Base-by-base conservation (phyloP, 148 eudicot species). In the Vaccinium myrtillus region DNA sequence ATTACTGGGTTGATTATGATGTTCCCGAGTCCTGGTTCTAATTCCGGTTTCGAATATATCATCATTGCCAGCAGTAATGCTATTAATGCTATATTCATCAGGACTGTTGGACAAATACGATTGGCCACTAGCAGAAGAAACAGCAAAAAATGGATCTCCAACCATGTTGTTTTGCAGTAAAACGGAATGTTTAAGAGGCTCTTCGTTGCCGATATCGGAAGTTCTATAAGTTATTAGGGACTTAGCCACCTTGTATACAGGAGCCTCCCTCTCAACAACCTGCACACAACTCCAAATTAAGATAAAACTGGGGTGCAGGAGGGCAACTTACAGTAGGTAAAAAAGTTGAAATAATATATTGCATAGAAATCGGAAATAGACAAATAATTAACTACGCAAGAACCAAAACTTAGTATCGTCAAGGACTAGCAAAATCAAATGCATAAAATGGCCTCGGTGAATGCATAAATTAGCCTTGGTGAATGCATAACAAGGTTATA, bases 11-110 rank as follows among this genome's bases (percentile, higher is more conserved):
- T 53, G 87, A 86, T 81, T 84, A 36, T 59, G 77, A 39, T 27
- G 13, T 46, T 78, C 90, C 49, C 89, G 91, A 55, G 87, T 6
- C 89, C 91, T 91, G 56, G 91, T 77, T 82, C 81, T 87, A 80
- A 94, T 92, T 85, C 93, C 92, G 61, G 86, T 84, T 30, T 87
- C 93, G 58, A 70, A 69, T 67, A 30, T 25, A 49, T 79, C 79
- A 85, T 77, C 83, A 63, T 61, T 80, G n/a, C 74, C 89, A 63
- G 83, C 21, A 61, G 83, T 69, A 78, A 46, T 69, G 78, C 14
- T 74, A 23, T 77, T 21, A 70, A 50, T 46, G 77, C 36, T 77
- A 16, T 85, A 48, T 50, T 82, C 87, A 79, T 58, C 83, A 56
- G 59, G 48, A 73, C 78, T 55, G 27, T 43, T 54, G 6, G 87